Percentiles rank a stretch among this genome's conserved stretches.
Conservation (phyloP, 1,284 basidiomycete genomes). For the Fomitopsis palustris region DNA sequence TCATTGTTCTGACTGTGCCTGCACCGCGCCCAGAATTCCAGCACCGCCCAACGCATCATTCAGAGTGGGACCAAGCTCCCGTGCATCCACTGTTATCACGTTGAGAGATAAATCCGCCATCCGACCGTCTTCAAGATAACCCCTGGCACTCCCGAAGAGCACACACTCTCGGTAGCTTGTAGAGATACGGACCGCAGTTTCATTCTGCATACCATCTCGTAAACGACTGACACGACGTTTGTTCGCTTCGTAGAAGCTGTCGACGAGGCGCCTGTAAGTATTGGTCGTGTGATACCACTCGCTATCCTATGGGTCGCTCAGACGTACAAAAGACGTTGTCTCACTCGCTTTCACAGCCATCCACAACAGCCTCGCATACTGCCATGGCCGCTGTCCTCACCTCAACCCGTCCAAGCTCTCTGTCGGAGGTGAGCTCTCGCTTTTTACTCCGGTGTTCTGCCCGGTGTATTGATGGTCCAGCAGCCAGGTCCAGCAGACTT, state of each 20-base stretch:
- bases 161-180: neutral
- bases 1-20: neutral
- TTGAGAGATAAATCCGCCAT: neutral
- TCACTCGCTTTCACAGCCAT: neutral
- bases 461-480: neutral
- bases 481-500: neutral
- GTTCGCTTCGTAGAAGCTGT: slow-evolving; percentile 1
- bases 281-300: slow-evolving; percentile 11
- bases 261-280: slow-evolving; percentile 5
- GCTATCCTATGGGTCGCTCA: neutral
- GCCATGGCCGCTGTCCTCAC: neutral
- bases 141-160: neutral
- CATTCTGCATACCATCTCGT: neutral
- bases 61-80: neutral
- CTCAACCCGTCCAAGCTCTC: neutral
- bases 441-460: neutral
- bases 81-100: neutral
- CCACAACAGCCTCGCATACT: neutral
- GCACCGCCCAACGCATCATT: neutral
- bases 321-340: neutral
- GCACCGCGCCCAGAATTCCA: neutral
- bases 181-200: neutral
- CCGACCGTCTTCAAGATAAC: neutral
- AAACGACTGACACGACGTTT: neutral
- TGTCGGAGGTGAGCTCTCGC: neutral